These are phyloP conservation scores for Baeospora myosura DNA, from an alignment of 1,284 basidiomycete genomes.

Conservation along the genomic window DNA sequence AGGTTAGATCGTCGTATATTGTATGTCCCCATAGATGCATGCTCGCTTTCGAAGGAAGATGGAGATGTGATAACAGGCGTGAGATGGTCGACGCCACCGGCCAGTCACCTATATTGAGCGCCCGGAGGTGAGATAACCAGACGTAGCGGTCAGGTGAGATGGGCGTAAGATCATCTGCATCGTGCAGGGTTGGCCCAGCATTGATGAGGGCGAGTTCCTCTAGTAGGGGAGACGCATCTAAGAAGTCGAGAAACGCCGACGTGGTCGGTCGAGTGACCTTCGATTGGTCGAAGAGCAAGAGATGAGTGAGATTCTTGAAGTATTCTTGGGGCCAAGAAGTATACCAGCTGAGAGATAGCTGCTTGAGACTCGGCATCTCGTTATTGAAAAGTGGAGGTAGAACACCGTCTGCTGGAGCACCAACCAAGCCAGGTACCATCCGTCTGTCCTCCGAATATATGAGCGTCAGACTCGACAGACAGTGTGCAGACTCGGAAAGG, in stretches of 20 bases:
- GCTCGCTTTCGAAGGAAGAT: constrained; percentile 5
- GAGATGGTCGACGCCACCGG: constrained; percentile 8
- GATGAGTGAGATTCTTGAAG: constrained; percentile 13
- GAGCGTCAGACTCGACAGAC: constrained; percentile 6
- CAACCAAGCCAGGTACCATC: not conserved
- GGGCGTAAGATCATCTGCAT: constrained; percentile 5
- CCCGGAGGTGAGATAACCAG: constrained; percentile 7
- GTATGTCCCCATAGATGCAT: constrained; percentile 14
- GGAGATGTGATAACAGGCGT: constrained; percentile 11
- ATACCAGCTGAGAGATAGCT: constrained; percentile 13
- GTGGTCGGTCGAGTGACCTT: constrained; percentile 9
- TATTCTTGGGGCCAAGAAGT: constrained; percentile 13
- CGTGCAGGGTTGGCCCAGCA: constrained; percentile 12
- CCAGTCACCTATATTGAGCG: constrained; percentile 12
- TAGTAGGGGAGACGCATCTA: constrained; percentile 11
- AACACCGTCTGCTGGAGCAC: not conserved
- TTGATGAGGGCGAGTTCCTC: constrained; percentile 12
- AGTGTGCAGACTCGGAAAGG: constrained; percentile 1
- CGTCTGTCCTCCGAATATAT: constrained; percentile 1
- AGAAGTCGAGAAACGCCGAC: constrained; percentile 14
- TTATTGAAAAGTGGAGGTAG: constrained; percentile 11
- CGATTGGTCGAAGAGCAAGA: constrained; percentile 13
- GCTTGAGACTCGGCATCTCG: constrained; percentile 10
- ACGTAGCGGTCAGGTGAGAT: constrained; percentile 4
- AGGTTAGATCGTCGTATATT: constrained; percentile 3